These are phyloP conservation scores for Diaporthe longicolla DNA, from an alignment of 2,329 filamentous ascomycete species.

Conservation along the genomic window DNA sequence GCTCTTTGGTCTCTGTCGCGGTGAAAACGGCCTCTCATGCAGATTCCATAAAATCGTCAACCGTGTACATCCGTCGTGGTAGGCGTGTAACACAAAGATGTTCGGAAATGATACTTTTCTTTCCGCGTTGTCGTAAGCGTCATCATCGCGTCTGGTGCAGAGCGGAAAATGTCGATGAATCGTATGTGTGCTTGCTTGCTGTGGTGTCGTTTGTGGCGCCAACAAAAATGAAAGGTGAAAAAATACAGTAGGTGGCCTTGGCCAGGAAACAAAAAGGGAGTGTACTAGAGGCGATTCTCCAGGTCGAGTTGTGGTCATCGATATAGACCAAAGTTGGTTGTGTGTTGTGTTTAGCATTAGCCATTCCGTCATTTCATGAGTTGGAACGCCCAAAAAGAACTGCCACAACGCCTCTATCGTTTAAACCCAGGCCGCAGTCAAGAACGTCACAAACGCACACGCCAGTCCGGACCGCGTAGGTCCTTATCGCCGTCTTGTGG, in stretches of 20 bases:
- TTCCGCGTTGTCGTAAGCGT: constrained; percentile 40
- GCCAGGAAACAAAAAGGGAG: constrained; percentile 31
- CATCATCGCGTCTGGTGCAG: constrained; percentile 44
- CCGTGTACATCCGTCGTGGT: constrained; percentile 70
- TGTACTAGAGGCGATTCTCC: constrained; percentile 22
- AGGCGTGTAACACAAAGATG: constrained; percentile 33
- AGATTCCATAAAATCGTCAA: constrained; percentile 64
- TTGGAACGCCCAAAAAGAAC: constrained; percentile 32
- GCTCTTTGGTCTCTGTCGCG: constrained; percentile 38
- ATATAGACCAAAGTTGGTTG: constrained; percentile 28
- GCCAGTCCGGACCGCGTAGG: neutral
- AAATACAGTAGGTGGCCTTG: constrained; percentile 41
- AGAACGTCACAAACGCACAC: constrained; percentile 27
- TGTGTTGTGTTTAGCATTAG: constrained; percentile 39
- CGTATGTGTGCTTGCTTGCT: constrained; percentile 42
- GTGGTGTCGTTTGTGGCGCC: constrained; percentile 7
- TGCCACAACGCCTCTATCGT: constrained; percentile 43
- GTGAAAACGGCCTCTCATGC: constrained; percentile 46
- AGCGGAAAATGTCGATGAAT: constrained; percentile 39
- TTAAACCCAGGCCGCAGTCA: constrained; percentile 36
- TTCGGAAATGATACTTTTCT: constrained; percentile 32
- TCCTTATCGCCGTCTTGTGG: constrained; percentile 41
- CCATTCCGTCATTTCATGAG: constrained; percentile 39
- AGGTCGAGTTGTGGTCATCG: constrained; percentile 25
- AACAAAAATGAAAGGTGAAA: neutral